Conservation (phyloP, 1,284 basidiomycete genomes). For the Clitocybe nebularis region DNA sequence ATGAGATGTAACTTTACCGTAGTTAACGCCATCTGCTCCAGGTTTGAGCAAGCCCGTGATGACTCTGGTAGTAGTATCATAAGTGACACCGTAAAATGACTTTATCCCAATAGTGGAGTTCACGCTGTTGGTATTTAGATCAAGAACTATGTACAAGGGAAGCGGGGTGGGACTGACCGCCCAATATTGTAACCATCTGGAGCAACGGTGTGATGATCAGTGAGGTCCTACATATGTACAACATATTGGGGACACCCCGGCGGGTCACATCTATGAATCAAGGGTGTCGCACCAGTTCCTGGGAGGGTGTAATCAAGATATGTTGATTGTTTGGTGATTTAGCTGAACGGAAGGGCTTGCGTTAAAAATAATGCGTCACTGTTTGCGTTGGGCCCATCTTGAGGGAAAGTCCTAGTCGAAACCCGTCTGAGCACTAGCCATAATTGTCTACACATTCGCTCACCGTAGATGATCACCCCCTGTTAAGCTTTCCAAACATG, state of each 20-base stretch:
- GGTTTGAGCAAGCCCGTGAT: slow-evolving; percentile 9
- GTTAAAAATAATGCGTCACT: slow-evolving; percentile 64
- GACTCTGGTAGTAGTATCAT: slow-evolving; percentile 11
- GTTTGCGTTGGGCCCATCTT: slow-evolving; percentile 53
- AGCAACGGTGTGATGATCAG: slow-evolving; percentile 45
- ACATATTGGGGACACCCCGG: too few relatives aligned
- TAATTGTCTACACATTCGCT: neutral
- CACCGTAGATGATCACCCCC: slow-evolving; percentile 69
- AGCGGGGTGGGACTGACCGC: slow-evolving; percentile 24
- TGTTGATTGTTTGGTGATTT: neutral
- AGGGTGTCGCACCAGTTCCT: slow-evolving; percentile 43
- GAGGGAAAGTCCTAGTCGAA: slow-evolving; percentile 45
- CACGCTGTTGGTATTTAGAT: slow-evolving; percentile 13
- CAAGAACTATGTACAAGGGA: neutral
- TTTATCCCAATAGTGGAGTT: slow-evolving; percentile 11
- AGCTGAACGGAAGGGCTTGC: slow-evolving; percentile 31
- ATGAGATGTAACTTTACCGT: slow-evolving; percentile 7
- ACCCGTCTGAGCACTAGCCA: neutral
- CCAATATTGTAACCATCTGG: slow-evolving; percentile 57
- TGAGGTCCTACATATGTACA: slow-evolving; percentile 31
- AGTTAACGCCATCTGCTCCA: slow-evolving; percentile 15
- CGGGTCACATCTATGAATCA: neutral
- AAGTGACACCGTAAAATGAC: slow-evolving; percentile 11
- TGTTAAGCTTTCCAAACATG: slow-evolving; percentile 57
- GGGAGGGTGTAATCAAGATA: slow-evolving; percentile 42